Evolutionary conservation across 306 rosid species (phyloP), one percentile per base, ranked within the genome.

Genomic region (Acacia crassicarpa): DNA sequence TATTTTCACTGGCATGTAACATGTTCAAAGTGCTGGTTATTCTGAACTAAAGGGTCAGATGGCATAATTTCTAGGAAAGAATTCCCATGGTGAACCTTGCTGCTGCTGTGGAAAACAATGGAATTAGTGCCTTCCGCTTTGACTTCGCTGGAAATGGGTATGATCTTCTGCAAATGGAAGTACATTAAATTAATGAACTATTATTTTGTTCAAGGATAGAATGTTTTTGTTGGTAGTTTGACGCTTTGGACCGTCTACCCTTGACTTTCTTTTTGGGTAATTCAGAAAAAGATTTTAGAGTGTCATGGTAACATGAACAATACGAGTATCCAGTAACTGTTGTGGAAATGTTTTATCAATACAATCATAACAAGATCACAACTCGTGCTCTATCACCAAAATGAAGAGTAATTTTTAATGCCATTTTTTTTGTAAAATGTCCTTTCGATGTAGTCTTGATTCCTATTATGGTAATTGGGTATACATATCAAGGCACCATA

Each of bases 111-210:
- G 94, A 83, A 76, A 88, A 85, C 17, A 73, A 86, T 73, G 89
- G 92, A 87, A 82, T 83, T 49, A 88, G 86, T 85, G 89, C 92
- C 74, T 93, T 91, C 82, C 94, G 95, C 77, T 95, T 95, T 79
- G 97, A 93, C 85, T 95, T 95, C 61, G 87, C 97, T 48, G 98
- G 98, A 83, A 95, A 95, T 76, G 98, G 98, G 98, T 95, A 78
- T 81, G 90, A 69, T 82, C 38, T 72, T 75, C 44, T 59, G 48
- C 70, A 4, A 59, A 49, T 6, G 59, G 9, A 48, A 38, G 41
- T 68, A 32, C 32, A 32, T 27, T 71, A 51, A 67, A 62, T 61
- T 27, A 27, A 10, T 79, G 58, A 46, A 56, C 72, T 74, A 3
- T 38, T 68, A 27, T 30, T 71, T 74, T 83, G 56, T 80, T 72